Base-by-base conservation (phyloP, 352 stramenopile species). In the Elongisporangium prolatum region DNA sequence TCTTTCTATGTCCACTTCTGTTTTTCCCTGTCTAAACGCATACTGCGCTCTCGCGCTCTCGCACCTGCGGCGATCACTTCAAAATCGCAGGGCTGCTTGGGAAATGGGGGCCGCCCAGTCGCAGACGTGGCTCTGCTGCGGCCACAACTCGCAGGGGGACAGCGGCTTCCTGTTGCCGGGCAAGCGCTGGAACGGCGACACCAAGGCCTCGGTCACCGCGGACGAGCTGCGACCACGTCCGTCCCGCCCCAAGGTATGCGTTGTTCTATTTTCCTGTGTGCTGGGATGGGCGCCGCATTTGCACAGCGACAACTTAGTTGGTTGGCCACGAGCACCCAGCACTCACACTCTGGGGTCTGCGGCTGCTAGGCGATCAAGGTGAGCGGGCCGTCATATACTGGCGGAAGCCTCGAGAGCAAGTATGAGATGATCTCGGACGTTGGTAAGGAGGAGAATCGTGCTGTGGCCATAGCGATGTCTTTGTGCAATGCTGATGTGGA, bases 371-470 rank as follows among this genome's bases (percentile, higher is more conserved):
- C 74, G 44, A 95, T 95, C 52, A 84, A 81, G 66, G 66, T 91
- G 40, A 74, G 88, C 56, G 75, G 68, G 3, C 84, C 86, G 2
- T 70, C 74, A 48, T 95, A 91, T 60, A 91, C 77, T 24, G 67
- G 68, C 21, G 86, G 86, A 7, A 84, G 59, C 7, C 78, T 95
- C 54, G 84, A 95, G 60, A 71, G 67, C 63, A 93, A 93, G 61
- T 95, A 95, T 70, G 72, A 88, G 54, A 86, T 95, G 66, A 68
- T 87, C 24, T 76, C 77, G 21, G 80, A 93, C 63, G 93, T 95
- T 54, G 86, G 86, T 95, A 61, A 40, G 80, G 66, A 13, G 16
- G 13, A 11, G 20, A 6, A 5, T 2, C 4, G 40, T 48, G 54
- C 50, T 11, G 44, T 16, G 34, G 3, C 24, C 3, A 47, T 48